phyloP scores from a whole-genome alignment of 352 stramenopile species.

The Phytophthora capsici region DNA sequence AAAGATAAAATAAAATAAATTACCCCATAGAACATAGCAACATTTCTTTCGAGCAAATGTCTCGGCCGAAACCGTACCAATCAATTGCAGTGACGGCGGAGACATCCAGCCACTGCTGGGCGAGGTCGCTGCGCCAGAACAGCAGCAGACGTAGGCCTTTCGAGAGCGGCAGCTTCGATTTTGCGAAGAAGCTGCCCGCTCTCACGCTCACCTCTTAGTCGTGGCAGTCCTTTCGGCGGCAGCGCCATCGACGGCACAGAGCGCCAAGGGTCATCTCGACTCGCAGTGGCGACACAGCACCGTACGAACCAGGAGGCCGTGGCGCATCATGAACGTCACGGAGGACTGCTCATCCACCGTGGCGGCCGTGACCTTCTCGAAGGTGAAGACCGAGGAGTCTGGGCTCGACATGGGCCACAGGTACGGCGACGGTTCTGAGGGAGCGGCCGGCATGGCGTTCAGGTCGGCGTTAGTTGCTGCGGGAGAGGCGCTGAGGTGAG shows the following conservation, averaged over 20 bases:
- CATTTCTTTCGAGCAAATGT: conserved; percentile 12
- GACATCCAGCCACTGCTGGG: background rate
- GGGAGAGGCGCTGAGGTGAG: background rate
- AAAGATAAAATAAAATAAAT: background rate
- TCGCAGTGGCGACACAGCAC: background rate
- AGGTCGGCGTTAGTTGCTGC: background rate
- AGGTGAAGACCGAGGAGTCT: background rate
- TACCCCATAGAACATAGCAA: conserved; percentile 3
- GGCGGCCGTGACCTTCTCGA: background rate
- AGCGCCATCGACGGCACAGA: too few relatives aligned
- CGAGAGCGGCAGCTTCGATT: background rate
- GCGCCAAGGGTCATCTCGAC: too few relatives aligned
- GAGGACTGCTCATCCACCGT: background rate
- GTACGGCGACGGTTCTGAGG: background rate
- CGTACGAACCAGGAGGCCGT: background rate
- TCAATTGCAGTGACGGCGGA: background rate
- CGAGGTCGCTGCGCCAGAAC: background rate
- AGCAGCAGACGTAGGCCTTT: background rate
- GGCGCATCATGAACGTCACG: background rate
- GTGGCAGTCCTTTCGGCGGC: background rate
- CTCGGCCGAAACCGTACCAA: conserved; percentile 5
- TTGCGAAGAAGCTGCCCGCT: conserved; percentile 1
- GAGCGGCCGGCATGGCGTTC: too few relatives aligned
- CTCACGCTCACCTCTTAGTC: background rate
- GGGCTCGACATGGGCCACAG: background rate